A percentile compares a stretch with the other conserved stretches of the same genome.
Evolutionary conservation across 1,284 basidiomycete genomes (phyloP).

Genomic region (Trichosporon sp.): DNA sequence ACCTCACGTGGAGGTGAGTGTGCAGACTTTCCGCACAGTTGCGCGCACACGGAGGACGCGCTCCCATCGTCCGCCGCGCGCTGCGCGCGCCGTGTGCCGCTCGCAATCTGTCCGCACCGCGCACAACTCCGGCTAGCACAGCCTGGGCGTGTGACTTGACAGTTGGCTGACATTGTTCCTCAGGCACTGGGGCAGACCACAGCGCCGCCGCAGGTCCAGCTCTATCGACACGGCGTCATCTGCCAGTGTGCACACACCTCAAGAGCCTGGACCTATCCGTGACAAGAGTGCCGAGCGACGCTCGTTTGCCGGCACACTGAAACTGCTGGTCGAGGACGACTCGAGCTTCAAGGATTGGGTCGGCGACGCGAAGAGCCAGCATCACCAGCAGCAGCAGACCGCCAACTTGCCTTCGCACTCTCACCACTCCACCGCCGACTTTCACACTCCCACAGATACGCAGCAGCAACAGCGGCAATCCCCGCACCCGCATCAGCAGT

Average conservation of each 20-base stretch:
- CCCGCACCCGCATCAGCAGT: neutral
- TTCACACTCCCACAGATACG: neutral
- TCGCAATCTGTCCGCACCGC: slow-evolving; percentile 6
- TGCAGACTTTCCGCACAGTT: too few relatives aligned
- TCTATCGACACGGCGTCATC: slow-evolving; percentile 29
- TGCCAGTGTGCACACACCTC: slow-evolving; percentile 30
- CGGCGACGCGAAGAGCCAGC: slow-evolving; percentile 35
- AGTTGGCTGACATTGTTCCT: slow-evolving; percentile 6
- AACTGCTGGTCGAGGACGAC: slow-evolving; percentile 37
- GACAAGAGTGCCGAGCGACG: slow-evolving; percentile 26
- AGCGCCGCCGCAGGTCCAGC: slow-evolving; percentile 26
- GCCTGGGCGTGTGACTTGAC: neutral
- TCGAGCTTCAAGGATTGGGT: slow-evolving; percentile 46
- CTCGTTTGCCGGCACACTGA: slow-evolving; percentile 38
- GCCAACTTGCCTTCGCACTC: neutral
- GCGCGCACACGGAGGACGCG: too few relatives aligned
- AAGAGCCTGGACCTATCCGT: slow-evolving; percentile 9
- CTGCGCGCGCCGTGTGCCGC: neutral
- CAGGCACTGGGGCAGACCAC: slow-evolving; percentile 35
- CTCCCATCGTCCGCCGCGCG: too few relatives aligned
- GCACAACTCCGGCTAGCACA: neutral
- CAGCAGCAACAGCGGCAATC: too few relatives aligned
- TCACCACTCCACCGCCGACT: neutral
- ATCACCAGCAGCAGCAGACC: slow-evolving; percentile 12
- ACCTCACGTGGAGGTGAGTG: slow-evolving; percentile 42